A percentile compares a stretch with the other conserved stretches of the same genome.
phyloP scores from a whole-genome alignment of 2,329 filamentous ascomycete species.

The Fusarium palustre region DNA sequence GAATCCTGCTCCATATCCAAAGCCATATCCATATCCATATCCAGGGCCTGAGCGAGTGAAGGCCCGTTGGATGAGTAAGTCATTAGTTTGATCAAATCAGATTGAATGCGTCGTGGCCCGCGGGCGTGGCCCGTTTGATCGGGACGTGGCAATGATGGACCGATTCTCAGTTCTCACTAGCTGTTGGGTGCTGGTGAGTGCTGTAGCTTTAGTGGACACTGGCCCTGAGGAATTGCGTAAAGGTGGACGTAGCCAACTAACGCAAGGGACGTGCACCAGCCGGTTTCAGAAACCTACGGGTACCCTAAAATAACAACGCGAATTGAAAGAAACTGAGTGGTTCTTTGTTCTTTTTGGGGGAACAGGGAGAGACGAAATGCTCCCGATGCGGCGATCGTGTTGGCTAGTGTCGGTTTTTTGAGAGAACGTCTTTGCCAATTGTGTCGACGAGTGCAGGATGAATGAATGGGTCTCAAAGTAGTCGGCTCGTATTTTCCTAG shows the following conservation, averaged over 20 bases:
- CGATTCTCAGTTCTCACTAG: slow-evolving; percentile 16
- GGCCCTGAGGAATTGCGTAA: slow-evolving; percentile 20
- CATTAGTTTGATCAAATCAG: slow-evolving; percentile 46
- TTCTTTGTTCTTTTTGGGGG: slow-evolving; percentile 5
- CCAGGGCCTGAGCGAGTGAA: slow-evolving; percentile 55
- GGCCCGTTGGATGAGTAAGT: slow-evolving; percentile 52
- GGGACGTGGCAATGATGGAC: slow-evolving; percentile 41
- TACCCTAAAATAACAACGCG: slow-evolving; percentile 43
- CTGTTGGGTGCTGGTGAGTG: slow-evolving; percentile 17
- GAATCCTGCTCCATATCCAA: slow-evolving; percentile 38
- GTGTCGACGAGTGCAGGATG: slow-evolving; percentile 16
- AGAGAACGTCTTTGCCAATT: slow-evolving; percentile 15
- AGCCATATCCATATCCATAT: slow-evolving; percentile 42
- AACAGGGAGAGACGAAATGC: slow-evolving; percentile 29
- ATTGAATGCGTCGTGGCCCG: slow-evolving; percentile 43
- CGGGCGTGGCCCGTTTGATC: slow-evolving; percentile 43
- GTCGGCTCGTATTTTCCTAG: slow-evolving; percentile 14
- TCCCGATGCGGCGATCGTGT: slow-evolving; percentile 42
- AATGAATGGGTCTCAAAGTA: background rate
- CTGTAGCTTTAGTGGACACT: slow-evolving; percentile 26
- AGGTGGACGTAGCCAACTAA: slow-evolving; percentile 32
- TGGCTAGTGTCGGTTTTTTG: slow-evolving; percentile 40
- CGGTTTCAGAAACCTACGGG: slow-evolving; percentile 36
- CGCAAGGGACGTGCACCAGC: slow-evolving; percentile 39
- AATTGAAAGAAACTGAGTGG: slow-evolving; percentile 18